Evolutionary conservation across 1,284 basidiomycete genomes (phyloP), one percentile per base, ranked within the genome.

Genomic region (Puccinia coronata): DNA sequence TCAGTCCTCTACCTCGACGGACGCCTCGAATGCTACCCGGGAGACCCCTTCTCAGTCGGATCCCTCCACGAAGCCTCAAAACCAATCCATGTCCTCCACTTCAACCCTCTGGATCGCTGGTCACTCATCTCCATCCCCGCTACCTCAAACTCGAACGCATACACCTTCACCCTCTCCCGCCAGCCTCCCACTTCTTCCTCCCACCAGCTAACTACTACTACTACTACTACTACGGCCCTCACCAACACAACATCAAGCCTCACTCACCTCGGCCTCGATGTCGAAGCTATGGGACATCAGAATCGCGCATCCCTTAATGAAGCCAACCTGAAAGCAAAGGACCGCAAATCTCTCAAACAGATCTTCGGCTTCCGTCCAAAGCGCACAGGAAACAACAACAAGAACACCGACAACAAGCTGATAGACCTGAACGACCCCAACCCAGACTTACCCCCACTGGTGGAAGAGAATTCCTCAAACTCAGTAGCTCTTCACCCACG

Each of bases 231-330:
- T 47, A 72, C n/a, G n/a, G n/a, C n/a, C n/a, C n/a, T n/a, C n/a
- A n/a, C n/a, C n/a, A n/a, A n/a, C n/a, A n/a, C n/a, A n/a, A n/a
- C n/a, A n/a, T n/a, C n/a, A n/a, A n/a, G 25, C 34, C 73, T 63
- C 28, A 75, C 55, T n/a, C 55, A 61, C 47, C 73, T 75, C 73
- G 73, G 73, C 14, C 73, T 75, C 55, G 73, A 75, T 43, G 73
- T 63, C 36, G 73, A 75, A 75, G 39, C 59, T 20, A 75, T 75
- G 73, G 73, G 55, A 28, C 28, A 57, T 20, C 72, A 43, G 25
- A 65, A 65, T 41, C 61, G 61, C 1, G 2, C 61, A 14, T 65
- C 61, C 1, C 12, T 65, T 18, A 65, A 39, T 20, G 55, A 65
- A 65, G 9, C 59, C 31, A 57, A 28, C 31, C 43, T 47, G 20